Evolutionary conservation across 176 grass and related monocot species (phyloP).

Genomic region (Carex scoparia): DNA sequence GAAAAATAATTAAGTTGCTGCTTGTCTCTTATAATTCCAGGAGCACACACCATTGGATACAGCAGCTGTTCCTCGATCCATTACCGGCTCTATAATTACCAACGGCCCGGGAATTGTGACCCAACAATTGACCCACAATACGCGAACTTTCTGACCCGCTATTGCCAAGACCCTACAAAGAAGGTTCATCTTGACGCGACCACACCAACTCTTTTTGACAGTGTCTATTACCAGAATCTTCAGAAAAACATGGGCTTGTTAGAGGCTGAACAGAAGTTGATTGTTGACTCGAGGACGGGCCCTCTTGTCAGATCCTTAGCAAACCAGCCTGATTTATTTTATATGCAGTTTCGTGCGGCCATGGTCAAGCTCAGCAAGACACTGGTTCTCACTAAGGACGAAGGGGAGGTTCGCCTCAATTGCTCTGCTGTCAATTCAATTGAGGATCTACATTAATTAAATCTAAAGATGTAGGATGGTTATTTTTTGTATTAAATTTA

Average conservation of each 20-base stretch:
- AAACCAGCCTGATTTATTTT: slow-evolving; percentile 18
- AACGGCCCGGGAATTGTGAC: not conserved
- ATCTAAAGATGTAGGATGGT: not conserved
- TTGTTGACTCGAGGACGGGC: slow-evolving; percentile 49
- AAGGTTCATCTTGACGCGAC: slow-evolving; percentile 58
- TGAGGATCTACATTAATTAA: not conserved
- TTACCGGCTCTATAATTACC: slow-evolving; percentile 40
- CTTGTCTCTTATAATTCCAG: not conserved
- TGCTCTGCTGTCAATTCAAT: slow-evolving; percentile 69
- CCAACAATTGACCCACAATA: slow-evolving; percentile 29
- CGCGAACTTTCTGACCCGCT: slow-evolving; percentile 51
- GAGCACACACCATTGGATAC: slow-evolving; percentile 74
- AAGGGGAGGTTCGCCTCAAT: slow-evolving; percentile 65
- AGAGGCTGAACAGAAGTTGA: slow-evolving; percentile 44
- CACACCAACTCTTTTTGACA: slow-evolving; percentile 64
- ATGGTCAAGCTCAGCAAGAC: slow-evolving; percentile 56
- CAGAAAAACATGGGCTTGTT: slow-evolving; percentile 53
- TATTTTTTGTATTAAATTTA: not conserved
- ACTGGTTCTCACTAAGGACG: slow-evolving; percentile 59
- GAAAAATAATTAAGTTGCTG: not conserved
- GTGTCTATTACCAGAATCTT: slow-evolving; percentile 58
- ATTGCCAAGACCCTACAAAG: slow-evolving; percentile 41
- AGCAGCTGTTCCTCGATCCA: slow-evolving; percentile 50
- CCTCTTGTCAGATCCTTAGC: slow-evolving; percentile 28
- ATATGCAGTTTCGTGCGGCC: slow-evolving; percentile 48